A percentile compares a stretch with the other conserved stretches of the same genome.
These are phyloP conservation scores for Boletus edulis DNA, from an alignment of 768 basidiomycete species.

Conservation along the genomic window DNA sequence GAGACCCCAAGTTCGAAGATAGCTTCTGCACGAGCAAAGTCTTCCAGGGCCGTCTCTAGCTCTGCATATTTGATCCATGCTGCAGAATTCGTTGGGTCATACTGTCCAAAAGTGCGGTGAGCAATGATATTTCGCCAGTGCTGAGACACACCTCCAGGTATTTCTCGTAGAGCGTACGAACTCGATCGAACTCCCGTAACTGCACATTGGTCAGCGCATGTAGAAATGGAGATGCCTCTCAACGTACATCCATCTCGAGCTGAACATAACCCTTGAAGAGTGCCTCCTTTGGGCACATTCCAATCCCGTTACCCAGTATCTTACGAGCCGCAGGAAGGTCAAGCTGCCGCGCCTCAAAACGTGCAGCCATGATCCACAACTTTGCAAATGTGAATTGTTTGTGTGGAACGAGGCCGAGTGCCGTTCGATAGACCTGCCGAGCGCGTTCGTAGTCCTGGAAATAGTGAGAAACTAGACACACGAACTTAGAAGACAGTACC, in stretches of 20 bases:
- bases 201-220: slow-evolving; percentile 28
- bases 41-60: slow-evolving; percentile 83
- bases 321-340: slow-evolving; percentile 85
- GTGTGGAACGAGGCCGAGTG: slow-evolving; percentile 86
- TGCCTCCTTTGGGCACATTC: slow-evolving; percentile 94
- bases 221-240: neutral
- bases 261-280: slow-evolving; percentile 97
- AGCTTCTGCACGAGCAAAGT: slow-evolving; percentile 84
- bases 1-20: slow-evolving; percentile 91
- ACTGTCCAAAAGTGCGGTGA: slow-evolving; percentile 39
- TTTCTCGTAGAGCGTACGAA: slow-evolving; percentile 88
- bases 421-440: slow-evolving; percentile 91
- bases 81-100: slow-evolving; percentile 84
- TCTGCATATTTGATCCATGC: slow-evolving; percentile 98
- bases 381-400: slow-evolving; percentile 98
- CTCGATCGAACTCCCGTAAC: slow-evolving; percentile 95
- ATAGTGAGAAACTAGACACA: neutral
- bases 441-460: slow-evolving; percentile 77
- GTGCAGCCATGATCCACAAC: slow-evolving; percentile 89
- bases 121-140: neutral
- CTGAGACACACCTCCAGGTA: slow-evolving; percentile 72
- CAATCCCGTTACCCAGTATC: slow-evolving; percentile 85
- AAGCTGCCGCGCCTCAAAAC: slow-evolving; percentile 85
- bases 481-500: slow-evolving; percentile 38
- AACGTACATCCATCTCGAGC: slow-evolving; percentile 79